Evolutionary conservation across 495 filamentous ascomycete species (phyloP), one percentile per base, ranked within the genome.

Genomic region (Ascobolus immersus): DNA sequence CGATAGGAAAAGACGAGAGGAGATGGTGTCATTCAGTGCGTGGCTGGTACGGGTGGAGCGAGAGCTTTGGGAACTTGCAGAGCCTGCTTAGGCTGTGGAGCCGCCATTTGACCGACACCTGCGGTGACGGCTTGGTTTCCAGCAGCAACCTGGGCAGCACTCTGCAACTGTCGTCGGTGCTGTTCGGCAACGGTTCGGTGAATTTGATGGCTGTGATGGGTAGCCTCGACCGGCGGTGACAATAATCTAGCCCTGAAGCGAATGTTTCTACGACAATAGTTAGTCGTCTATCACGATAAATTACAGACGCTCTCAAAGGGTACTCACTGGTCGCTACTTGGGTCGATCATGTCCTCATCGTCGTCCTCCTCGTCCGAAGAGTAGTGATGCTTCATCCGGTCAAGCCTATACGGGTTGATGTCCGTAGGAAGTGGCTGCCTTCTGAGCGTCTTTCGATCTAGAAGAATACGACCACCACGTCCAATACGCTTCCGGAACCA

Each of bases 301-400:
- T 24, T 12, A 12, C 6, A 24, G 1, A 20, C 15, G 6, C 12
- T n/a, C n/a, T n/a, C 11, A 7, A 12, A 18, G 25, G 17, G 1
- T 26, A 39, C 41, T 39, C 32, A 48, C 46, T 24, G 18, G 23
- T 44, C 38, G 24, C 39, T 49, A 19, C 48, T 45, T 14, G 63
- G 68, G 51, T 84, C 76, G 25, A 73, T 57, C 28, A 67, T 57
- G 57, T 76, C 79, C 19, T 74, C 61, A 38, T 77, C 74, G 20
- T 79, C 76, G 33, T 55, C 52, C 43, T 82, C 77, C 10, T 61
- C 60, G 35, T 63, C 60, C 34, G 17, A 31, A 15, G n/a, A n/a
- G n/a, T 69, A 64, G 47, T 89, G 77, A 56, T 73, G 86, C 48
- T 78, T 84, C 63, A 73, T 84, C 32, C 72, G 67, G 44, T 90